Evolutionary conservation across 2,329 filamentous ascomycete species (phyloP).

Genomic region (Cladosporium sp.): DNA sequence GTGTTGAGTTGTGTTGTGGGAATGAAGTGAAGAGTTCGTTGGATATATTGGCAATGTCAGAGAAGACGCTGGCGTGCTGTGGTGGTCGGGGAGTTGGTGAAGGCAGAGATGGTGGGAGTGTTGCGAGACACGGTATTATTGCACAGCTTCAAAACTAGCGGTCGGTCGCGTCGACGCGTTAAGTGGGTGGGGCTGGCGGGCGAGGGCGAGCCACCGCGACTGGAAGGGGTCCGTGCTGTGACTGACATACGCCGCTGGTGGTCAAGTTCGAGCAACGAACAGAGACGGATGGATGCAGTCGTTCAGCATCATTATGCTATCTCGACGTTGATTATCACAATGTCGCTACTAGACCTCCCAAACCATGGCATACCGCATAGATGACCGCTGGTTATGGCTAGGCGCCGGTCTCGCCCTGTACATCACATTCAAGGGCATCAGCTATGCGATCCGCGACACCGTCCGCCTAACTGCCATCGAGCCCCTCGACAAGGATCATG

Average conservation of each 20-base stretch:
- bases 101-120: neutral
- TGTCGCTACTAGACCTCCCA: neutral
- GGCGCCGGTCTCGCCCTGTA: conserved; percentile 51
- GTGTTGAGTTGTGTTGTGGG: neutral
- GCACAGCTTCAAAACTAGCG: neutral
- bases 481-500: conserved; percentile 54
- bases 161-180: neutral
- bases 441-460: conserved; percentile 52
- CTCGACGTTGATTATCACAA: too few relatives aligned
- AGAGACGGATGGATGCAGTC: too few relatives aligned
- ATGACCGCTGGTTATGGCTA: conserved; percentile 44
- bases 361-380: conserved; percentile 31
- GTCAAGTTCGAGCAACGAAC: too few relatives aligned
- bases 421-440: conserved; percentile 52
- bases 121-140: neutral
- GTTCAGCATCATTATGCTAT: too few relatives aligned
- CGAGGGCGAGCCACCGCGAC: too few relatives aligned
- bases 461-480: conserved; percentile 62
- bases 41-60: neutral
- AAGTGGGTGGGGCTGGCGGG: neutral
- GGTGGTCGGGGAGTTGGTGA: too few relatives aligned
- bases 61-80: too few relatives aligned
- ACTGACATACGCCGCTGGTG: too few relatives aligned
- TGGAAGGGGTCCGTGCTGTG: too few relatives aligned
- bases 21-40: neutral